A percentile compares a stretch with the other conserved stretches of the same genome.
Conservation (phyloP, 495 filamentous ascomycete species). For the Durotheca rogersii region DNA sequence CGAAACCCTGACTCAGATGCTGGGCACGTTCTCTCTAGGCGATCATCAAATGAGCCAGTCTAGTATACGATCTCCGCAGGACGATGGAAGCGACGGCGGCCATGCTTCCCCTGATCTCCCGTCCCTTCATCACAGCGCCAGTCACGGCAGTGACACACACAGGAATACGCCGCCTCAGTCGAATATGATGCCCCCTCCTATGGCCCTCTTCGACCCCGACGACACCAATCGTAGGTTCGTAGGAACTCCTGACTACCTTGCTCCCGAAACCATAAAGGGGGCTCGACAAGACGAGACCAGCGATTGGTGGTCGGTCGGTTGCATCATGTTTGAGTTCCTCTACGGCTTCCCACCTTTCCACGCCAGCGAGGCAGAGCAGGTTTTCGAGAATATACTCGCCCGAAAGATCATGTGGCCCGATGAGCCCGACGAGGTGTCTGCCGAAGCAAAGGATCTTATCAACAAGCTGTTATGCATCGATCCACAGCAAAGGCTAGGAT, state of each 20-base stretch:
- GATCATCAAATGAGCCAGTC: slow-evolving; percentile 50
- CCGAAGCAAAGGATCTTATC: slow-evolving; percentile 89
- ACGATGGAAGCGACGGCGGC: slow-evolving; percentile 45
- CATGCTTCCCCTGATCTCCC: slow-evolving; percentile 71
- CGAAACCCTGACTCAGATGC: slow-evolving; percentile 80
- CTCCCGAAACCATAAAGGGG: slow-evolving; percentile 94
- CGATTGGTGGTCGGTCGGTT: slow-evolving; percentile 99
- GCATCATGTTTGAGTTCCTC: slow-evolving; percentile 95
- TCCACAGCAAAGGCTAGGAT: slow-evolving; percentile 75
- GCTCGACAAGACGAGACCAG: slow-evolving; percentile 95
- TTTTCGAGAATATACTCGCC: slow-evolving; percentile 93
- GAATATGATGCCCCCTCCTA: slow-evolving; percentile 86
- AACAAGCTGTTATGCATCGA: slow-evolving; percentile 83
- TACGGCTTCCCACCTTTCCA: slow-evolving; percentile 92
- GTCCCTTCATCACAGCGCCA: slow-evolving; percentile 62
- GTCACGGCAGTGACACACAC: slow-evolving; percentile 47
- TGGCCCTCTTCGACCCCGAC: slow-evolving; percentile 94
- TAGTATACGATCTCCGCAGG: slow-evolving; percentile 60
- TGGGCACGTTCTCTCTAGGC: slow-evolving; percentile 77
- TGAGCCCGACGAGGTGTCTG: slow-evolving; percentile 68
- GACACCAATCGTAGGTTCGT: slow-evolving; percentile 93
- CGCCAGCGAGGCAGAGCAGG: slow-evolving; percentile 82
- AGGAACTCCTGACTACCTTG: slow-evolving; percentile 95
- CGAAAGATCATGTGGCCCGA: slow-evolving; percentile 88
- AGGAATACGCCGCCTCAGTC: slow-evolving; percentile 65